Percentiles rank a stretch among this genome's conserved stretches.
These are phyloP conservation scores for Sphenostylis stenocarpa DNA, from an alignment of 306 rosid genomes.

Conservation along the genomic window DNA sequence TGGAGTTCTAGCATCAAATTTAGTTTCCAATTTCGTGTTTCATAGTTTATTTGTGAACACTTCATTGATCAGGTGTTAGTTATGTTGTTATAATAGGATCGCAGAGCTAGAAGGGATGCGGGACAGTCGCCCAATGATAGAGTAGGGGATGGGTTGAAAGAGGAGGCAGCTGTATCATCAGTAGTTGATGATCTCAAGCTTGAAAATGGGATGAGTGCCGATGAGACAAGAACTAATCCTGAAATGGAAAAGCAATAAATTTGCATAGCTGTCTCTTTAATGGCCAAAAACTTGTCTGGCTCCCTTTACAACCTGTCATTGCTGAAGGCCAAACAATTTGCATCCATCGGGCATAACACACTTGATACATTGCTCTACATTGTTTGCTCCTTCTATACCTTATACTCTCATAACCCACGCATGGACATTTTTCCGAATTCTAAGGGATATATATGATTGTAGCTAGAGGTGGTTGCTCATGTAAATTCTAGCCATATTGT, in stretches of 20 bases:
- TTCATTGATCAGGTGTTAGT: not conserved
- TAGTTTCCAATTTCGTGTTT: slow-evolving; percentile 5
- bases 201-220: slow-evolving; percentile 30
- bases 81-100: slow-evolving; percentile 56
- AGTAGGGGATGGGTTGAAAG: slow-evolving; percentile 43
- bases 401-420: slow-evolving; percentile 16
- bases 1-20: slow-evolving; percentile 6
- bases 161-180: slow-evolving; percentile 39
- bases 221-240: slow-evolving; percentile 38
- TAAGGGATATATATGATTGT: slow-evolving; percentile 27
- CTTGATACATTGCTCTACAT: slow-evolving; percentile 18
- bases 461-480: slow-evolving; percentile 30
- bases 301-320: slow-evolving; percentile 46
- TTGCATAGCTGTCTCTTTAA: slow-evolving; percentile 37
- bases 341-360: slow-evolving; percentile 22
- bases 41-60: not conserved
- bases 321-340: slow-evolving; percentile 30
- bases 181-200: slow-evolving; percentile 27
- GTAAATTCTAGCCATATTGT: slow-evolving; percentile 31
- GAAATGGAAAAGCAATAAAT: slow-evolving; percentile 43
- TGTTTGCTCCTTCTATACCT: slow-evolving; percentile 30
- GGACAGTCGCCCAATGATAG: slow-evolving; percentile 36
- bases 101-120: slow-evolving; percentile 44
- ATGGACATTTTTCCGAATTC: slow-evolving; percentile 23
- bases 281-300: slow-evolving; percentile 27